phyloP scores from a whole-genome alignment of 257 asterid species.

The Penstemon newberryi region DNA sequence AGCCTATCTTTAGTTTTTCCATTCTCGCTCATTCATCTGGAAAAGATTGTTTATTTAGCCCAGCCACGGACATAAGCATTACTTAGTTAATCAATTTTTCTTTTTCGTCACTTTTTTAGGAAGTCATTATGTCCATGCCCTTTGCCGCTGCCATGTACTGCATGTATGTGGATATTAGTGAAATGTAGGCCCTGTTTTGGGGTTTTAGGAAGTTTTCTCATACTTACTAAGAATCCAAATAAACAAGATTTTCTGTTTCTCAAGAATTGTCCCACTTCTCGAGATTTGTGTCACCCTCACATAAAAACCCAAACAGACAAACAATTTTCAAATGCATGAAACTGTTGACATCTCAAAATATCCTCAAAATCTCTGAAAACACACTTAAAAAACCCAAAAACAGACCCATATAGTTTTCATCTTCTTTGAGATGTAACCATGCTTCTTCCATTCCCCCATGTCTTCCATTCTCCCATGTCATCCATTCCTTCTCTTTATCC shows the following conservation, averaged over 20 bases:
- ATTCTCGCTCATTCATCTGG: constrained; percentile 13
- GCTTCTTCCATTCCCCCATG: not conserved
- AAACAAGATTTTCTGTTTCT: too few species aligned
- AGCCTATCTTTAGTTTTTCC: constrained; percentile 21
- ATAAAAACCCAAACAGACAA: too few species aligned
- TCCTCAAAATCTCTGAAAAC: too few species aligned
- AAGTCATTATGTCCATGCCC: not conserved
- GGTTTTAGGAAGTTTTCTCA: too few species aligned
- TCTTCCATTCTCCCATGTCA: not conserved
- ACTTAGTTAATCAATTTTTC: not conserved
- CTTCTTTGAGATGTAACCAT: not conserved
- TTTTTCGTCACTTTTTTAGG: not conserved
- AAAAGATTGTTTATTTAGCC: not conserved
- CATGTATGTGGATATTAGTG: not conserved
- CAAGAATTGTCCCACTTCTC: too few species aligned
- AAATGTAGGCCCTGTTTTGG: too few species aligned
- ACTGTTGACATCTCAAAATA: too few species aligned
- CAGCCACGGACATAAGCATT: not conserved
- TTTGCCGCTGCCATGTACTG: not conserved
- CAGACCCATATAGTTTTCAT: not conserved
- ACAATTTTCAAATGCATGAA: too few species aligned
- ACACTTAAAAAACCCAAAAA: too few species aligned
- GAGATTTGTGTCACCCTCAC: too few species aligned
- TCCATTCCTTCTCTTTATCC: not conserved
- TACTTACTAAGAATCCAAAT: too few species aligned